Percentiles rank a stretch among this genome's conserved stretches.
Conservation (phyloP, 495 filamentous ascomycete species). For the Aspergillus sparsus region DNA sequence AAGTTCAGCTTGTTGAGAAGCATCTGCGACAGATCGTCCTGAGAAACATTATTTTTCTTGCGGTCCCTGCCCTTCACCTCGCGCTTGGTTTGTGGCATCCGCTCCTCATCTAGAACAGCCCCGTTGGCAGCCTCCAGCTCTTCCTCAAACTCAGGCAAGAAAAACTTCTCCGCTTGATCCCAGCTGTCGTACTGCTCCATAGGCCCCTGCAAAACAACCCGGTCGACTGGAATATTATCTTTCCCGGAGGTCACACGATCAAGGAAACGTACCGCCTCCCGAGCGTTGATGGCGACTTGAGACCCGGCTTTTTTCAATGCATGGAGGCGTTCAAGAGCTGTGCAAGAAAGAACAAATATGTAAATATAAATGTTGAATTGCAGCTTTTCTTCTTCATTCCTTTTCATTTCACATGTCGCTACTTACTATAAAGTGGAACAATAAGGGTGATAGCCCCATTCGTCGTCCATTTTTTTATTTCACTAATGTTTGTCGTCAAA, state of each 20-base stretch:
- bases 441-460: constrained; percentile 65
- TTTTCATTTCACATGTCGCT: constrained; percentile 2
- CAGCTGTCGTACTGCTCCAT: constrained; percentile 60
- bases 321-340: constrained; percentile 59
- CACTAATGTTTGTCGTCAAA: constrained; percentile 66
- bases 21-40: constrained; percentile 52
- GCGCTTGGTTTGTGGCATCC: constrained; percentile 22
- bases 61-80: constrained; percentile 17
- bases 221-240: constrained; percentile 48
- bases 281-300: constrained; percentile 59
- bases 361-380: constrained; percentile 20
- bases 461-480: constrained; percentile 67
- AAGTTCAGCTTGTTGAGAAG: constrained; percentile 55
- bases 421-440: constrained; percentile 69
- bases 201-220: constrained; percentile 56
- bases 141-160: constrained; percentile 55
- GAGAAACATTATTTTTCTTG: constrained; percentile 23
- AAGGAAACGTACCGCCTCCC: constrained; percentile 65
- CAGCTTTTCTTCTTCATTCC: no score
- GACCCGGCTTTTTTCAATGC: constrained; percentile 59
- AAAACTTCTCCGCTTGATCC: constrained; percentile 63
- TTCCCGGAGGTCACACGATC: constrained; percentile 61
- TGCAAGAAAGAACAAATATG: constrained; percentile 18
- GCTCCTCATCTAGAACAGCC: constrained; percentile 19
- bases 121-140: constrained; percentile 36